Conservation (phyloP, 805 yeast genomes). For the Barnettozyma populi region DNA sequence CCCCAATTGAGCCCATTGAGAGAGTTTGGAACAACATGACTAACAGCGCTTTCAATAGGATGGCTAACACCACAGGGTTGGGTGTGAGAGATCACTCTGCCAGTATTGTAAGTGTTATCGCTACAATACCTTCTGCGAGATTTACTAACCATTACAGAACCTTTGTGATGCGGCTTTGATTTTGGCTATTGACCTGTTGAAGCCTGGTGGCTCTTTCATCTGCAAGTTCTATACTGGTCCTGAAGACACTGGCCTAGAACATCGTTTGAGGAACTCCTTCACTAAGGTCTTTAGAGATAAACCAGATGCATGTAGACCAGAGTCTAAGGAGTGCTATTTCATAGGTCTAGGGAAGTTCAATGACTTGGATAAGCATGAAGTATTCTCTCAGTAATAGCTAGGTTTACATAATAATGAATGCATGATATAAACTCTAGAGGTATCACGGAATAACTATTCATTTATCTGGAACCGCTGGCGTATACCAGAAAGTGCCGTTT, state of each 20-base stretch:
- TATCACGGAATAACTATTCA: not conserved
- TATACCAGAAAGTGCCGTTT: not conserved
- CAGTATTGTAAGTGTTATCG: conserved; percentile 52
- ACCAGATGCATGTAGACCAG: conserved; percentile 75
- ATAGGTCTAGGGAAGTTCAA: conserved; percentile 52
- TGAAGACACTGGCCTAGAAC: conserved; percentile 65
- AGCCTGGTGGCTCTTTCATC: conserved; percentile 65
- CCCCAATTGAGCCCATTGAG: conserved; percentile 46
- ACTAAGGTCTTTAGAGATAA: conserved; percentile 61
- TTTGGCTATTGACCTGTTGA: conserved; percentile 65
- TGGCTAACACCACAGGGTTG: conserved; percentile 87
- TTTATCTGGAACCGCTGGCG: not conserved
- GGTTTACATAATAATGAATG: not conserved
- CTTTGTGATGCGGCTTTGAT: conserved; percentile 87
- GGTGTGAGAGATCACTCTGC: conserved; percentile 74
- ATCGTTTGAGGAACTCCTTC: conserved; percentile 54
- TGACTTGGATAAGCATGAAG: conserved; percentile 37
- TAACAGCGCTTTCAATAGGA: conserved; percentile 81
- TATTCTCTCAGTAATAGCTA: conserved; percentile 28
- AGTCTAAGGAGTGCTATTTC: conserved; percentile 79
- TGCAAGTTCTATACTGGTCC: conserved; percentile 84
- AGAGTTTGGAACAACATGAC: conserved; percentile 59
- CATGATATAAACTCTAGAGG: not conserved
- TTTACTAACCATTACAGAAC: conserved; percentile 38
- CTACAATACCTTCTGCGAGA: not conserved